phyloP scores from a whole-genome alignment of 164 flowering plant species.

The Nymphaea thermarum region DNA sequence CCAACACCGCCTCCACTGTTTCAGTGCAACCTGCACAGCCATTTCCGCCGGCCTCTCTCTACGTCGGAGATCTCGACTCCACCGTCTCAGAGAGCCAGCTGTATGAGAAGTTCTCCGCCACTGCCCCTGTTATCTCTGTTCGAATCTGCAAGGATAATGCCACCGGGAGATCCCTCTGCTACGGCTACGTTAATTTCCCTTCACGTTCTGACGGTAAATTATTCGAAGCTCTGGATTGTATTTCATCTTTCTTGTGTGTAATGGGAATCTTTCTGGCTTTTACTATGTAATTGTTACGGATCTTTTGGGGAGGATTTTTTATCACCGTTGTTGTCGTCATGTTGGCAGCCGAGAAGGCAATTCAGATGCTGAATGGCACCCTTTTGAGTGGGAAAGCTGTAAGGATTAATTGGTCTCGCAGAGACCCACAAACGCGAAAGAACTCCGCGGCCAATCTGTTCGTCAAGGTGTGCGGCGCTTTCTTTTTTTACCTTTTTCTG shows the following conservation, averaged over 20 bases:
- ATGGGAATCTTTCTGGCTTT: too few relatives aligned
- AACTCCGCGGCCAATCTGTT: constrained; percentile 77
- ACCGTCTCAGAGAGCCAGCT: not conserved
- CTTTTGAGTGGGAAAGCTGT: constrained; percentile 53
- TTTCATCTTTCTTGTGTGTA: not conserved
- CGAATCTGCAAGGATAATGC: constrained; percentile 4
- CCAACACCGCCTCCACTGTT: too few relatives aligned
- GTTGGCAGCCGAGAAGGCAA: constrained; percentile 44
- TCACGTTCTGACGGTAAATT: constrained; percentile 1
- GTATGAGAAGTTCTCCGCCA: not conserved
- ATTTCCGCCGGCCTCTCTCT: constrained; percentile 1
- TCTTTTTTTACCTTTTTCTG: too few relatives aligned
- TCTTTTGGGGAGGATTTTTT: not conserved
- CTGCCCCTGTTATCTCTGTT: not conserved
- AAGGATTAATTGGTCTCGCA: constrained; percentile 55
- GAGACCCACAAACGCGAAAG: constrained; percentile 67
- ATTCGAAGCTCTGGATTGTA: not conserved
- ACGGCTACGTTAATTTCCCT: constrained; percentile 4
- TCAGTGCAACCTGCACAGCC: too few relatives aligned
- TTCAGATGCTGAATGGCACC: constrained; percentile 48
- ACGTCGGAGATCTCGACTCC: constrained; percentile 7
- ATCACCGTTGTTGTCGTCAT: not conserved
- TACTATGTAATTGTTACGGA: not conserved
- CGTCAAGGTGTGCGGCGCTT: constrained; percentile 60
- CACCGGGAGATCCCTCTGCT: not conserved